Evolutionary conservation across 495 filamentous ascomycete genomes (phyloP).

Genomic region (Xylaria scruposa): DNA sequence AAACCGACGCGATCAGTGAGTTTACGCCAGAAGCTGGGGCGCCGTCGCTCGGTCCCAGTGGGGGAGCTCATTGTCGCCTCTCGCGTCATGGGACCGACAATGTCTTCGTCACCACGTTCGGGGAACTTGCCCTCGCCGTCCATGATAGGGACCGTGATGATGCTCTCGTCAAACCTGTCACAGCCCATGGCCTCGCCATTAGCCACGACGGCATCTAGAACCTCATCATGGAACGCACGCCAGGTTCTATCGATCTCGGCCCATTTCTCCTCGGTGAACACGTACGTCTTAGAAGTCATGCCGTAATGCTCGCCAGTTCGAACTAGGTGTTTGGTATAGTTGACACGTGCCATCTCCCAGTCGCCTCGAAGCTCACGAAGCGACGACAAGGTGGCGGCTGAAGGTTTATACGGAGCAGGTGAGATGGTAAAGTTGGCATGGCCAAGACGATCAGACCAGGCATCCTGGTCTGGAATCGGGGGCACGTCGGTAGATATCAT

Average conservation of each 20-base stretch:
- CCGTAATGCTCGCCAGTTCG: constrained; percentile 89
- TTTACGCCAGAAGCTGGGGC: constrained; percentile 52
- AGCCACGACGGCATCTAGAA: constrained; percentile 56
- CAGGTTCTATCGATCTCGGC: constrained; percentile 73
- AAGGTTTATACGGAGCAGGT: constrained; percentile 79
- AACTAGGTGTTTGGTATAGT: constrained; percentile 83
- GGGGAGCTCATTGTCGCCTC: constrained; percentile 57
- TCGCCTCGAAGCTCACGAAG: constrained; percentile 73
- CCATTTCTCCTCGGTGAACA: constrained; percentile 86
- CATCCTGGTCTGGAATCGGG: constrained; percentile 66
- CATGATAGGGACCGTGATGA: constrained; percentile 57
- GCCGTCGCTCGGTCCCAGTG: constrained; percentile 45
- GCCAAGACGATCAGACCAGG: constrained; percentile 82
- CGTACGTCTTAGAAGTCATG: constrained; percentile 80
- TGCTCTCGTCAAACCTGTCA: constrained; percentile 47
- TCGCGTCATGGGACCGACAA: constrained; percentile 89
- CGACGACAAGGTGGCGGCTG: constrained; percentile 59
- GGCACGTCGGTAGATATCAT: constrained; percentile 46
- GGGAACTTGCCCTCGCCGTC: constrained; percentile 82
- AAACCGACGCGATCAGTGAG: constrained; percentile 53
- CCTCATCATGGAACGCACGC: constrained; percentile 68
- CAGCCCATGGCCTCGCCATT: constrained; percentile 37
- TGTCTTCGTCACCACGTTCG: constrained; percentile 84
- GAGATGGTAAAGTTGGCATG: constrained; percentile 92
- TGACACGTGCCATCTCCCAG: constrained; percentile 80